These are phyloP conservation scores for Sanghuangporus weigelae DNA, from an alignment of 1,284 basidiomycete genomes.

Conservation along the genomic window DNA sequence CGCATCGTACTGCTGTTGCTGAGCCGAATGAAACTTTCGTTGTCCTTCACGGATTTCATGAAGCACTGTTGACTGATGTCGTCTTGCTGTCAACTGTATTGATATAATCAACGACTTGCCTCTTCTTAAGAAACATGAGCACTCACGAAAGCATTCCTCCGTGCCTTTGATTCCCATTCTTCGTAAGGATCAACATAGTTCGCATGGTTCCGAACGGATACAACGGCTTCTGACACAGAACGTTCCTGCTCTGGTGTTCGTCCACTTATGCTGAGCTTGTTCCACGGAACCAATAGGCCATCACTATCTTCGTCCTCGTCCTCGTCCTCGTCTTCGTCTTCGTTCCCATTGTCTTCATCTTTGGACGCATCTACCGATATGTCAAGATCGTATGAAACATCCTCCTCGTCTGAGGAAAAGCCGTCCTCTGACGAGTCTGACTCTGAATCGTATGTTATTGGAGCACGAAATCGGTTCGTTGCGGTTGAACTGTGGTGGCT, in stretches of 20 bases:
- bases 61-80: conserved; percentile 40
- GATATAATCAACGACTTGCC: conserved; percentile 6
- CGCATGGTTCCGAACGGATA: conserved; percentile 60
- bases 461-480: conserved; percentile 44
- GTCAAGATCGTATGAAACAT: conserved; percentile 39
- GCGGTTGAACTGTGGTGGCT: not conserved
- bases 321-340: not conserved
- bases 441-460: conserved; percentile 42
- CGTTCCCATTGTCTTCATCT: not conserved
- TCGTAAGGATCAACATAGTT: conserved; percentile 70
- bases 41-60: conserved; percentile 35
- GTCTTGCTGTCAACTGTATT: conserved; percentile 52
- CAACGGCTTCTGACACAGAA: conserved; percentile 59
- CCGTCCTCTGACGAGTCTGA: conserved; percentile 47
- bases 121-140: no score
- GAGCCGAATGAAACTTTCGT: conserved; percentile 31
- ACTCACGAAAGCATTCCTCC: conserved; percentile 67
- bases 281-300: not conserved
- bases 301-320: not conserved
- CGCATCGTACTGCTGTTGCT: conserved; percentile 33
- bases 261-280: conserved; percentile 8
- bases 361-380: conserved; percentile 1
- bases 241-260: conserved; percentile 41
- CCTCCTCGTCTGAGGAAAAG: conserved; percentile 31
- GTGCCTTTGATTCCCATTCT: conserved; percentile 67